These are phyloP conservation scores for Pseudogymnoascus destructans DNA, from an alignment of 2,329 filamentous ascomycete genomes.

Conservation along the genomic window DNA sequence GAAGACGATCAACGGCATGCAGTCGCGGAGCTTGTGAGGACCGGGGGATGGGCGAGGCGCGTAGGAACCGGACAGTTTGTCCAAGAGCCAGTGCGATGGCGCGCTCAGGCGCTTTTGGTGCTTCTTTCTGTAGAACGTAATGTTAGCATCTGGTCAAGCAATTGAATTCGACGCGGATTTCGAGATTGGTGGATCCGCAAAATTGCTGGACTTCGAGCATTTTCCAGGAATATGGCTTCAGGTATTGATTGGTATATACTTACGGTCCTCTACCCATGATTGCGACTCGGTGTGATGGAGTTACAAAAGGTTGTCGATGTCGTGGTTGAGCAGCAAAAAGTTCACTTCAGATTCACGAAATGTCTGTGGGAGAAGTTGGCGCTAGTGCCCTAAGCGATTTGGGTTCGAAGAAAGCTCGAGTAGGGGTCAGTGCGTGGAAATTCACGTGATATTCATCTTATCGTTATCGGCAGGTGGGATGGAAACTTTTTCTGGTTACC, in stretches of 20 bases:
- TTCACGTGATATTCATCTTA: neutral
- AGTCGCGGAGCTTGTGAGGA: slow-evolving; percentile 99
- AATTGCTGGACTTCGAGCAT: neutral
- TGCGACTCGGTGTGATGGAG: slow-evolving; percentile 19
- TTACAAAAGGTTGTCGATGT: slow-evolving; percentile 16
- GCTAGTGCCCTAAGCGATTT: slow-evolving; percentile 9
- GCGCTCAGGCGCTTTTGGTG: slow-evolving; percentile 99
- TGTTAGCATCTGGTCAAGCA: slow-evolving; percentile 14
- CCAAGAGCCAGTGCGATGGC: slow-evolving; percentile 98
- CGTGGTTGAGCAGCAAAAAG: slow-evolving; percentile 9
- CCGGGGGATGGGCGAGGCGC: slow-evolving; percentile 60
- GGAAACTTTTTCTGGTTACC: slow-evolving; percentile 8
- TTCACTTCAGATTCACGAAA: slow-evolving; percentile 2
- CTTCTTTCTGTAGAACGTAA: slow-evolving; percentile 62
- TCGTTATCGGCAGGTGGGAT: slow-evolving; percentile 7
- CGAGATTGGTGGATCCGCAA: neutral
- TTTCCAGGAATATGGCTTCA: neutral
- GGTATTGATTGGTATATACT: slow-evolving; percentile 14
- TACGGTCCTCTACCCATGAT: slow-evolving; percentile 38
- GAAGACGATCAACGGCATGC: slow-evolving; percentile 98
- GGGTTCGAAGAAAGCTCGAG: neutral
- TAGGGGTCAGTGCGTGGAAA: neutral
- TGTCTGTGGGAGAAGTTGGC: slow-evolving; percentile 6
- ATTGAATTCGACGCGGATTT: neutral
- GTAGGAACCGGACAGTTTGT: slow-evolving; percentile 94